phyloP scores from a whole-genome alignment of 2,329 filamentous ascomycete species.

The Colletotrichum cordylinicola region DNA sequence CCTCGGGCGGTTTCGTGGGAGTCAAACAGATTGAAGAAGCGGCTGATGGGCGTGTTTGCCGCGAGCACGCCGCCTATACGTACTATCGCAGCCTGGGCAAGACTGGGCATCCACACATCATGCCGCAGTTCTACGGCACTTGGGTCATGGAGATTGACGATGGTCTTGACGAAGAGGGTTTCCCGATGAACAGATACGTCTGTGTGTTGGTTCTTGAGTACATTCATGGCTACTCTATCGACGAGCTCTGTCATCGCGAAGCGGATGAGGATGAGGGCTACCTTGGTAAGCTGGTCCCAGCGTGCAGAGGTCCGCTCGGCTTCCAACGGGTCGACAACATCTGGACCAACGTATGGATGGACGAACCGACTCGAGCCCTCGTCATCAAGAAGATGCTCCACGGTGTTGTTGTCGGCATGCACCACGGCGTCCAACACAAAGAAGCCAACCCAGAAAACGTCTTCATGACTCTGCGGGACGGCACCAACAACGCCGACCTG shows the following conservation, averaged over 20 bases:
- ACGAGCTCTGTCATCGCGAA: not conserved
- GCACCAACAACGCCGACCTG: not conserved
- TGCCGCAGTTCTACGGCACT: not conserved
- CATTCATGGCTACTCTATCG: not conserved
- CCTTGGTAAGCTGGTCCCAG: not conserved
- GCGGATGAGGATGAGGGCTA: not conserved
- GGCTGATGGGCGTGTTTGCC: not conserved
- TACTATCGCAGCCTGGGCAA: not conserved
- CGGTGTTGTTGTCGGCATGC: not conserved
- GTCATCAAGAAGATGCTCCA: not conserved
- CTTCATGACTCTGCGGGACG: not conserved
- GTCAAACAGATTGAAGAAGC: not conserved
- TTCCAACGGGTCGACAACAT: not conserved
- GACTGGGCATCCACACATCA: not conserved
- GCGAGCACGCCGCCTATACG: not conserved
- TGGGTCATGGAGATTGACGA: not conserved
- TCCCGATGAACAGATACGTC: not conserved
- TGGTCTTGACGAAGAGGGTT: not conserved
- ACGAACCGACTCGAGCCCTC: not conserved
- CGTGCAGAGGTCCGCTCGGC: too few relatives aligned
- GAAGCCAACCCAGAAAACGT: not conserved
- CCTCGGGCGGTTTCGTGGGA: not conserved
- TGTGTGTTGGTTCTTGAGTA: not conserved
- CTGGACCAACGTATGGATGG: not conserved
- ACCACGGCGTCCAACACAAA: not conserved